Evolutionary conservation across 768 basidiomycete genomes (phyloP).

Genomic region (Kwoniella mangroviensis): DNA sequence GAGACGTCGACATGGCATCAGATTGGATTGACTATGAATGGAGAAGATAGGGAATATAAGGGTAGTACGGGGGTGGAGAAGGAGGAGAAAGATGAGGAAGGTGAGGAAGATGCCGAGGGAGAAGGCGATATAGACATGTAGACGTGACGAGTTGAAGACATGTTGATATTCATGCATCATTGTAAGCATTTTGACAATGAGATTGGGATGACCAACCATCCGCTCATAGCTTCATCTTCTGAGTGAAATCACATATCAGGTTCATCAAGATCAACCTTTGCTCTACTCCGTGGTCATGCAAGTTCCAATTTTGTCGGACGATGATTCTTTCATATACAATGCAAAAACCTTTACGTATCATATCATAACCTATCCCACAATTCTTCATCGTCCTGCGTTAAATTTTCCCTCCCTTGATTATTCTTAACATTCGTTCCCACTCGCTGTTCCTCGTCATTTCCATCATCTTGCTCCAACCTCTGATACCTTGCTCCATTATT

Average conservation of each 20-base stretch:
- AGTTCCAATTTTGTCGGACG: too few species aligned
- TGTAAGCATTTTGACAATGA: background rate
- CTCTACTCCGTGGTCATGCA: too few species aligned
- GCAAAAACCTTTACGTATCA: too few species aligned
- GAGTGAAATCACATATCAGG: too few species aligned
- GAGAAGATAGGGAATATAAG: constrained; percentile 53
- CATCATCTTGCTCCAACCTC: constrained; percentile 37
- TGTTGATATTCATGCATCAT: background rate
- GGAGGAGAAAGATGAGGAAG: constrained; percentile 19
- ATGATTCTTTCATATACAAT: too few species aligned
- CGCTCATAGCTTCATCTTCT: too few species aligned
- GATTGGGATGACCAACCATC: too few species aligned
- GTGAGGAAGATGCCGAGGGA: background rate
- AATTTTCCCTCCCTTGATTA: constrained; percentile 41
- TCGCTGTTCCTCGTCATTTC: constrained; percentile 22
- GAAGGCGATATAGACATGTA: background rate
- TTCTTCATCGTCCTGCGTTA: constrained; percentile 52
- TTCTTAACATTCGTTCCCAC: constrained; percentile 34
- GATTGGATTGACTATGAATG: constrained; percentile 49
- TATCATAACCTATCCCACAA: constrained; percentile 52
- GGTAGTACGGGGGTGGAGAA: constrained; percentile 18
- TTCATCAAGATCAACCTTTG: too few species aligned
- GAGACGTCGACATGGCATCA: constrained; percentile 55
- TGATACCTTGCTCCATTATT: constrained; percentile 28
- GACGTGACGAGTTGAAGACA: background rate